Conservation (phyloP, 192 early-diverging fungal species). For the Umbelopsis isabellina region DNA sequence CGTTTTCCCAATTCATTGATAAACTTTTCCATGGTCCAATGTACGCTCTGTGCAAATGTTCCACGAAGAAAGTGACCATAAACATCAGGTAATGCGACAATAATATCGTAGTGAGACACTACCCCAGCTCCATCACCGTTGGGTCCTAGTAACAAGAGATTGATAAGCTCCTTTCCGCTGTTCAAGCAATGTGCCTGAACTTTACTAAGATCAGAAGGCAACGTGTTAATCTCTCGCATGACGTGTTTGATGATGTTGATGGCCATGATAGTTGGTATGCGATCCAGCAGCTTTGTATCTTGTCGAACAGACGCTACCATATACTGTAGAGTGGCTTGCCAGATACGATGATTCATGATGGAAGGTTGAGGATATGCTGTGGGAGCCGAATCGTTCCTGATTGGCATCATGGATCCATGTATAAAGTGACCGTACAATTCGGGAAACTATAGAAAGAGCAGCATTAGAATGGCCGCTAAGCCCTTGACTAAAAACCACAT, state of each 20-base stretch:
- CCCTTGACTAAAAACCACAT: too few species aligned
- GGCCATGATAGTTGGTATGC: constrained; percentile 46
- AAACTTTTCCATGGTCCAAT: constrained; percentile 65
- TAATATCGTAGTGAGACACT: constrained; percentile 58
- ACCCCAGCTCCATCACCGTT: constrained; percentile 47
- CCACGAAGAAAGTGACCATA: constrained; percentile 54
- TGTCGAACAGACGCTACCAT: constrained; percentile 48
- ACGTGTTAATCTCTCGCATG: constrained; percentile 50
- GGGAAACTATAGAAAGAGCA: constrained; percentile 27
- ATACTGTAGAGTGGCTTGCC: constrained; percentile 51
- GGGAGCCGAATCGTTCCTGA: constrained; percentile 21
- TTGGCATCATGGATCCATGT: constrained; percentile 17
- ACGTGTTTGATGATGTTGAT: constrained; percentile 54
- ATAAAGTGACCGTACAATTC: constrained; percentile 40
- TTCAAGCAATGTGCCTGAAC: constrained; percentile 49
- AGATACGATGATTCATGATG: constrained; percentile 46
- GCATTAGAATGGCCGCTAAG: background rate
- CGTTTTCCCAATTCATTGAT: constrained; percentile 58
- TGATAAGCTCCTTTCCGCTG: constrained; percentile 54
- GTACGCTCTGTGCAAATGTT: constrained; percentile 48
- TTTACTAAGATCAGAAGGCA: constrained; percentile 47
- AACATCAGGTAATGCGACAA: constrained; percentile 55
- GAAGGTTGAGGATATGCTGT: constrained; percentile 29
- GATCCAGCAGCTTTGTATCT: constrained; percentile 42
- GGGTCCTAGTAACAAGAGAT: constrained; percentile 48